These are phyloP conservation scores for Musa balbisiana DNA, from an alignment of 202 grass and related monocot species.

Conservation along the genomic window DNA sequence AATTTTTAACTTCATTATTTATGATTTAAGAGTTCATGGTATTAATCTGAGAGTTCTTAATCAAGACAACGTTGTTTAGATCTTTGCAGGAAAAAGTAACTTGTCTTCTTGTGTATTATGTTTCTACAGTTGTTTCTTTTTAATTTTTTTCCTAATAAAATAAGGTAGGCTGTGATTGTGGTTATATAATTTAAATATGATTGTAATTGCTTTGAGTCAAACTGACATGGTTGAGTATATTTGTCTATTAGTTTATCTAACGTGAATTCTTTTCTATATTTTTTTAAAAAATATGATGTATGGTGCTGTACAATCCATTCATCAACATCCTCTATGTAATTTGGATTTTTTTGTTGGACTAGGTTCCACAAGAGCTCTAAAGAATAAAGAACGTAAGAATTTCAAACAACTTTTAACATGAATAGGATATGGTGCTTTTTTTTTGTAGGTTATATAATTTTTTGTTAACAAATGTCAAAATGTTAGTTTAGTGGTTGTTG, in stretches of 20 bases:
- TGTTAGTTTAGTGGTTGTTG: not conserved
- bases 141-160: not conserved
- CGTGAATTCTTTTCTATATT: not conserved
- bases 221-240: not conserved
- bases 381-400: not conserved
- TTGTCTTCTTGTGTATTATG: not conserved
- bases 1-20: conserved; percentile 9
- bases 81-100: not conserved
- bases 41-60: not conserved
- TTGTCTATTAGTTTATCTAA: not conserved
- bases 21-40: not conserved
- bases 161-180: not conserved
- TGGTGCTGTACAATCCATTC: not conserved
- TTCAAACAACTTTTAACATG: not conserved
- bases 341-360: not conserved
- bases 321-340: not conserved
- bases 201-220: not conserved
- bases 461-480: not conserved
- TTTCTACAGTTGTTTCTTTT: not conserved
- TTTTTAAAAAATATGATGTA: not conserved
- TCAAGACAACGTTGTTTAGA: conserved; percentile 9
- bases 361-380: not conserved
- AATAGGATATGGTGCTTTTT: not conserved
- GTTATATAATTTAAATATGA: not conserved
- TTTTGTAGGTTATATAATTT: not conserved